phyloP scores from a whole-genome alignment of 305 asterid genomes.

The Fraxinus velutina region DNA sequence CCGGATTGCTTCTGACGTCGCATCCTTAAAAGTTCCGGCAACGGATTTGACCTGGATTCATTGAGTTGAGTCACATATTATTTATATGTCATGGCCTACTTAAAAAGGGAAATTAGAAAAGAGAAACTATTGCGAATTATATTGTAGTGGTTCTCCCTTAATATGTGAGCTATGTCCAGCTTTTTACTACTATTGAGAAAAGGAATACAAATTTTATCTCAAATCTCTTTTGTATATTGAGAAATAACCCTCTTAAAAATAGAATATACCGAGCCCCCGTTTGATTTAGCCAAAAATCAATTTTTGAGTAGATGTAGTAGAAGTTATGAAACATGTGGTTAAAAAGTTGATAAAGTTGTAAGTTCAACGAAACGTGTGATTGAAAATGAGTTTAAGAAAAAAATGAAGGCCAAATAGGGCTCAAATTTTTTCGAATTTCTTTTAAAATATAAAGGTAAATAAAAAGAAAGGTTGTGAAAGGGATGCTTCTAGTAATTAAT shows the following conservation, averaged over 20 bases:
- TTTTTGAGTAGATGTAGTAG: background rate
- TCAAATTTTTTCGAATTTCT: no score
- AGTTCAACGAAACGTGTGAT: no score
- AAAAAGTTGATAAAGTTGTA: no score
- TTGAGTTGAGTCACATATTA: background rate
- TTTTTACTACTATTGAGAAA: background rate
- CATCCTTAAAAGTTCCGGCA: slow-evolving; percentile 65
- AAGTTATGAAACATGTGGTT: background rate
- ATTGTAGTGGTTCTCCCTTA: background rate
- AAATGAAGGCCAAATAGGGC: background rate
- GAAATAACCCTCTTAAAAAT: no score
- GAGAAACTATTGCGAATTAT: background rate
- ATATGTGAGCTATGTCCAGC: background rate
- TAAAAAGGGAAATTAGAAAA: background rate
- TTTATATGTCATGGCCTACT: background rate
- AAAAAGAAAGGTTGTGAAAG: background rate
- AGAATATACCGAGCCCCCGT: background rate
- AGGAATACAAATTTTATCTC: background rate
- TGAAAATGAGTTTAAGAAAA: no score
- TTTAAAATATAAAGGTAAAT: background rate
- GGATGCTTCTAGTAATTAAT: background rate
- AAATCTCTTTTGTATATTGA: background rate
- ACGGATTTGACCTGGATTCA: slow-evolving; percentile 40
- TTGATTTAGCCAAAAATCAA: background rate
- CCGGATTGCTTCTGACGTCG: slow-evolving; percentile 62